Evolutionary conservation across 805 yeast genomes (phyloP).

Genomic region (Candida wancherniae): DNA sequence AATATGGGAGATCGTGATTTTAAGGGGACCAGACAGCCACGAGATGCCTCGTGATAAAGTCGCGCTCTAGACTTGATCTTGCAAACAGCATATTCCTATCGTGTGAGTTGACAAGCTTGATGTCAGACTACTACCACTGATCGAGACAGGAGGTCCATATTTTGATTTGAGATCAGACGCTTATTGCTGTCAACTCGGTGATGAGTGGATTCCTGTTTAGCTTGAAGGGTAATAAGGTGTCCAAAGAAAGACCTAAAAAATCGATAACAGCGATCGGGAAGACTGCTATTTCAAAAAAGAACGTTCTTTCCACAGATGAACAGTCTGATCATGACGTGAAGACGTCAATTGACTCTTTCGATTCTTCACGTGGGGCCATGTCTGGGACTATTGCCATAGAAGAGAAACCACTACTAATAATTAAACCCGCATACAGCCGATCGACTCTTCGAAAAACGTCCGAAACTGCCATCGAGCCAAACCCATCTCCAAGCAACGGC

Average conservation of each 20-base stretch:
- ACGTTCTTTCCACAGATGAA: slow-evolving; percentile 4
- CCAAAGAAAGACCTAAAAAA: slow-evolving; percentile 4
- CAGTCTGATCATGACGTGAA: slow-evolving; percentile 2
- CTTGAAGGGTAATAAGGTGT: slow-evolving; percentile 12
- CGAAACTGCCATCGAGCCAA: too few species aligned
- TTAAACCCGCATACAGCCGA: slow-evolving; percentile 4
- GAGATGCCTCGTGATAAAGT: too few species aligned
- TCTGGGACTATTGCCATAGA: slow-evolving; percentile 10
- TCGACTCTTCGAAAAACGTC: slow-evolving; percentile 1
- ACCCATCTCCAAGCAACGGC: too few species aligned
- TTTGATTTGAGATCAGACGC: too few species aligned
- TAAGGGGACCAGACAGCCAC: too few species aligned
- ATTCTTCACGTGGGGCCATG: slow-evolving; percentile 15
- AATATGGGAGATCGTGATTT: too few species aligned
- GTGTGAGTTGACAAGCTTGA: too few species aligned
- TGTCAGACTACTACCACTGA: too few species aligned
- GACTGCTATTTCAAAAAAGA: slow-evolving; percentile 4
- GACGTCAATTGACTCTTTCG: slow-evolving; percentile 14
- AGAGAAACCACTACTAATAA: slow-evolving; percentile 7
- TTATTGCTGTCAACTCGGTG: background rate
- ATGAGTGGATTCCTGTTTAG: slow-evolving; percentile 16
- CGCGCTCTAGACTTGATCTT: too few species aligned
- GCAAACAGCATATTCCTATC: too few species aligned
- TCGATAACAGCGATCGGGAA: slow-evolving; percentile 1
- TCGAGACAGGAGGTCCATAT: too few species aligned